Evolutionary conservation across 352 stramenopile genomes (phyloP).

Genomic region (Globisporangium paddicum): DNA sequence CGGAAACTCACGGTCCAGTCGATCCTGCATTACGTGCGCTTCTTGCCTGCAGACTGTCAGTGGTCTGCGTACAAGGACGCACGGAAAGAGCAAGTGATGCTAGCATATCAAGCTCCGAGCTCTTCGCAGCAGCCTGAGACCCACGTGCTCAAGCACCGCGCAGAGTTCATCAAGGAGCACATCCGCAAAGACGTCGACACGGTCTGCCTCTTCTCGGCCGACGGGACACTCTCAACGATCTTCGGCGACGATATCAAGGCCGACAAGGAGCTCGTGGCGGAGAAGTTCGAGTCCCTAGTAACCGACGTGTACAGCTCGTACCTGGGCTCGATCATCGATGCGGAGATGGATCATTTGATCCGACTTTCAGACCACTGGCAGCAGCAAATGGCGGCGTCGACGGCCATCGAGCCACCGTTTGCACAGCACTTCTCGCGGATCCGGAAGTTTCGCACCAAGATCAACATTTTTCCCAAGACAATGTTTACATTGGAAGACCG

Average conservation of each 20-base stretch:
- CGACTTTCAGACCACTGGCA: constrained; percentile 56
- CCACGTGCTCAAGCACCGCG: constrained; percentile 43
- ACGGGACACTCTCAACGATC: constrained; percentile 65
- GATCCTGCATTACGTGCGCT: constrained; percentile 62
- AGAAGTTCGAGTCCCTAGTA: constrained; percentile 64
- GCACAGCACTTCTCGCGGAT: constrained; percentile 38
- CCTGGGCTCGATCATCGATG: constrained; percentile 39
- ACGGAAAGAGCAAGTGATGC: constrained; percentile 47
- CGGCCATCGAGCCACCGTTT: constrained; percentile 14
- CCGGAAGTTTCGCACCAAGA: constrained; percentile 60
- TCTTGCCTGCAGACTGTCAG: constrained; percentile 52
- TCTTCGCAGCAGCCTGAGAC: not conserved
- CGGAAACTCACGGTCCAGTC: constrained; percentile 47
- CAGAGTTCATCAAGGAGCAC: constrained; percentile 72
- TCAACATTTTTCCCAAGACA: constrained; percentile 50
- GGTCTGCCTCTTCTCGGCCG: constrained; percentile 56
- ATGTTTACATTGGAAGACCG: constrained; percentile 48
- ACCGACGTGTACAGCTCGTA: constrained; percentile 55
- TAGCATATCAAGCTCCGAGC: constrained; percentile 23
- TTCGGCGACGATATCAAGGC: constrained; percentile 53
- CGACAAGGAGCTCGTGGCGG: constrained; percentile 42
- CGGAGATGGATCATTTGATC: constrained; percentile 52
- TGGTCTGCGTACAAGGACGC: constrained; percentile 64
- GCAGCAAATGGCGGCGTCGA: constrained; percentile 34
- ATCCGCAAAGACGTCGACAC: constrained; percentile 69